phyloP scores from a whole-genome alignment of 768 basidiomycete species.

The Lenzites betulinus region DNA sequence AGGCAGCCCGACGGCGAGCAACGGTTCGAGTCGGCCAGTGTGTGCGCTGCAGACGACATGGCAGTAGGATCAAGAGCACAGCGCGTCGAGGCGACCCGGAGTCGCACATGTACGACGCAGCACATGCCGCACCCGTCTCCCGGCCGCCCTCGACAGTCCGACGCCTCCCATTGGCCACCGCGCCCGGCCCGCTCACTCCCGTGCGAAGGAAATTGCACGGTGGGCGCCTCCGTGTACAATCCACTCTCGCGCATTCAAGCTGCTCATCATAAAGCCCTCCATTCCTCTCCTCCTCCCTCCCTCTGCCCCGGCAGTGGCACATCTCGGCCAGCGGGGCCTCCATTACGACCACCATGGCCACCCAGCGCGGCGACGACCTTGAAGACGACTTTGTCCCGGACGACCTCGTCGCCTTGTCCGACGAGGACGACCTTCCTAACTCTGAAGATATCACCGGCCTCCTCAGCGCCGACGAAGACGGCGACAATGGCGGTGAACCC shows the following conservation, averaged over 20 bases:
- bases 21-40: background rate
- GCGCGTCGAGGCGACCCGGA: no score
- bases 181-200: background rate
- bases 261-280: background rate
- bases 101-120: no score
- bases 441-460: conserved; percentile 41
- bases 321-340: background rate
- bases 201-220: conserved; percentile 8
- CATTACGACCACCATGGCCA: conserved; percentile 19
- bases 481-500: conserved; percentile 31
- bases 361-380: conserved; percentile 71
- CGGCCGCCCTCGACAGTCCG: no score
- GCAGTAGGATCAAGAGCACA: no score
- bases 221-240: conserved; percentile 3
- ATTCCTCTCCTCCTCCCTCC: background rate
- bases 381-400: conserved; percentile 82
- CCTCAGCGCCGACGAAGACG: conserved; percentile 49
- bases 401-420: conserved; percentile 64
- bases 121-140: no score
- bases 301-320: conserved; percentile 9
- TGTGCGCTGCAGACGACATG: no score
- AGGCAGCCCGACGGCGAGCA: background rate
- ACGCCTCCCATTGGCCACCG: background rate
- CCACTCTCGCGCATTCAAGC: conserved; percentile 3
- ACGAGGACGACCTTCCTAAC: conserved; percentile 48